phyloP scores from a whole-genome alignment of 2,329 filamentous ascomycete species.

The Fusarium gaditjirri region DNA sequence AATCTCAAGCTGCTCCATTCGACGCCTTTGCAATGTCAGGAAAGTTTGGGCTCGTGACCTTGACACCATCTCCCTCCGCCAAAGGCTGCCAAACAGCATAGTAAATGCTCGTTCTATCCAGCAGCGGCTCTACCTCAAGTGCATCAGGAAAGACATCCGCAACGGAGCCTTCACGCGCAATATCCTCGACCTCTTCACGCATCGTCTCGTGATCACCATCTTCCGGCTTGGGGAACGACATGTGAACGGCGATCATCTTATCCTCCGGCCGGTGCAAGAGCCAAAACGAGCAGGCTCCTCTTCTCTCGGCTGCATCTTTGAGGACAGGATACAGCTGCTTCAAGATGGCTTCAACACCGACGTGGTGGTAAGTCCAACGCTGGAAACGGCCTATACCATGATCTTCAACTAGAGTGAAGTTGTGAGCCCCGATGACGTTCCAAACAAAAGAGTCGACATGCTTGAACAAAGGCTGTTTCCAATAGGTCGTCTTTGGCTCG shows the following conservation, averaged over 20 bases:
- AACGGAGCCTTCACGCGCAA: background rate
- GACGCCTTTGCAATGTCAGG: background rate
- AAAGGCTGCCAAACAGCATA: conserved; percentile 33
- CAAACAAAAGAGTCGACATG: conserved; percentile 21
- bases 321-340: conserved; percentile 33
- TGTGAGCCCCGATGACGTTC: conserved; percentile 35
- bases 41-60: conserved; percentile 27
- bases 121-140: background rate
- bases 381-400: conserved; percentile 34
- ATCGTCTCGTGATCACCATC: conserved; percentile 3
- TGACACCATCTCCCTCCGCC: background rate
- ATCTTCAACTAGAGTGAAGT: conserved; percentile 16
- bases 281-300: conserved; percentile 31
- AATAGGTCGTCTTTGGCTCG: conserved; percentile 33
- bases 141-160: conserved; percentile 23
- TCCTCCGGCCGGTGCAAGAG: conserved; percentile 23
- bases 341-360: conserved; percentile 18
- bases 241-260: conserved; percentile 29
- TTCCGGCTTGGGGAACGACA: conserved; percentile 18
- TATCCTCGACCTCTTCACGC: background rate
- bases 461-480: conserved; percentile 37
- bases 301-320: conserved; percentile 26
- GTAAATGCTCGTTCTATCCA: conserved; percentile 28
- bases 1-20: background rate
- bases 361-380: conserved; percentile 30